These are phyloP conservation scores for Phytophthora palmivora DNA, from an alignment of 352 stramenopile species.

Conservation along the genomic window DNA sequence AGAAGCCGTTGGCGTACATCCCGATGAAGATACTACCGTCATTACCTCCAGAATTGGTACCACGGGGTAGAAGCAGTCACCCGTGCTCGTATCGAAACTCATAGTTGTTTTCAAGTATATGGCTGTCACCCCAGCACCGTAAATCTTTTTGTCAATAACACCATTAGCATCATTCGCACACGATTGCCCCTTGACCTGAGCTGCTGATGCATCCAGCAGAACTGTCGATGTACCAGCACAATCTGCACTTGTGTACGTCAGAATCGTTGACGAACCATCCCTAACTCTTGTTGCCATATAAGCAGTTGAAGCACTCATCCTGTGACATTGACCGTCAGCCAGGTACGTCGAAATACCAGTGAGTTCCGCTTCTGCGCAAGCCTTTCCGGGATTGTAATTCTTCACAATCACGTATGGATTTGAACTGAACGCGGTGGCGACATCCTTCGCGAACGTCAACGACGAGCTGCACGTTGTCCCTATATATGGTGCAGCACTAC, in stretches of 20 bases:
- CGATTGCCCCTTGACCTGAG: no score
- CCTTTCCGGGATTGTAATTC: neutral
- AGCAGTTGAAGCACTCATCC: neutral
- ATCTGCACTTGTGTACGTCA: neutral
- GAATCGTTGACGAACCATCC: slow-evolving; percentile 4
- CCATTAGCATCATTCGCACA: no score
- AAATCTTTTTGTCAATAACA: slow-evolving; percentile 12
- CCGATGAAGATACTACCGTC: no score
- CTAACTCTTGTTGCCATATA: neutral
- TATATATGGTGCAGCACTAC: neutral
- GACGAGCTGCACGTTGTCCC: neutral
- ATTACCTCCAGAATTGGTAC: no score
- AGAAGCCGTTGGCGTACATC: no score
- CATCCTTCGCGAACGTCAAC: slow-evolving; percentile 2
- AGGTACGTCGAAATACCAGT: neutral
- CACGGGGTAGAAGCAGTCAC: neutral
- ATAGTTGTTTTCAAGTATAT: neutral
- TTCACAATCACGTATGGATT: slow-evolving; percentile 15
- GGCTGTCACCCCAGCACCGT: neutral
- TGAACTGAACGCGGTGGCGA: neutral
- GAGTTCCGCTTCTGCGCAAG: no score
- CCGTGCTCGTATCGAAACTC: slow-evolving; percentile 2
- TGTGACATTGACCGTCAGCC: slow-evolving; percentile 11
- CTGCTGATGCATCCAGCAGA: no score
- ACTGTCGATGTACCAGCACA: neutral